Evolutionary conservation across 345 rosid species (phyloP).

Genomic region (Eucalyptus pauciflora): DNA sequence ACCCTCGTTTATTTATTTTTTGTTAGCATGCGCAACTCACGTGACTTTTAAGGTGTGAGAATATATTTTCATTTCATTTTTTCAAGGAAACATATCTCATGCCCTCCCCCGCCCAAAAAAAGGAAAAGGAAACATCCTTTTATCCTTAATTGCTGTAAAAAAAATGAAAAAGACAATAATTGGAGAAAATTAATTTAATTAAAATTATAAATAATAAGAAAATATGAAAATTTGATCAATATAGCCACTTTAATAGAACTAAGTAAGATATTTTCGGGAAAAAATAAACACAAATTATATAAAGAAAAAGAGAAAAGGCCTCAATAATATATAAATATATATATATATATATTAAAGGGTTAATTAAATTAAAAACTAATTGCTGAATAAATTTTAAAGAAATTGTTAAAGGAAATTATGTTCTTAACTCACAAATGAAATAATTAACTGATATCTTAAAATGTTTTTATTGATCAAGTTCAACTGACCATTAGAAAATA

Average conservation of each 20-base stretch:
- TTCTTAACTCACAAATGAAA: background rate
- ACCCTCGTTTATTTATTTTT: background rate
- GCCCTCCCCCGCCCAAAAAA: too few relatives aligned
- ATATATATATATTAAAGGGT: background rate
- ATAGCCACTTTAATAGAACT: background rate
- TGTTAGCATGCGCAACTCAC: background rate
- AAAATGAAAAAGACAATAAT: background rate
- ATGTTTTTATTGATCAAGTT: background rate
- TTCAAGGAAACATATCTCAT: background rate
- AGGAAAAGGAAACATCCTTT: background rate
- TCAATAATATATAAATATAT: background rate
- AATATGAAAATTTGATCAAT: background rate
- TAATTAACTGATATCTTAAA: background rate
- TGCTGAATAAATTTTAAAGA: fast-evolving
- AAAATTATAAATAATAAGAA: background rate
- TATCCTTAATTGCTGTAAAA: background rate
- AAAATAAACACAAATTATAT: background rate
- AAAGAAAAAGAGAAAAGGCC: background rate
- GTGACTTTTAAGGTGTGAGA: background rate
- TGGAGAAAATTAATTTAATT: background rate
- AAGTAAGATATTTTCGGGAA: background rate
- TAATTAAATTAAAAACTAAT: background rate
- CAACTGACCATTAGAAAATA: background rate
- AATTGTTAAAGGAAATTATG: background rate
- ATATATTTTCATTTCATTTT: background rate